These are phyloP conservation scores for Leccinum longicurvipes DNA, from an alignment of 768 basidiomycete species.

Conservation along the genomic window DNA sequence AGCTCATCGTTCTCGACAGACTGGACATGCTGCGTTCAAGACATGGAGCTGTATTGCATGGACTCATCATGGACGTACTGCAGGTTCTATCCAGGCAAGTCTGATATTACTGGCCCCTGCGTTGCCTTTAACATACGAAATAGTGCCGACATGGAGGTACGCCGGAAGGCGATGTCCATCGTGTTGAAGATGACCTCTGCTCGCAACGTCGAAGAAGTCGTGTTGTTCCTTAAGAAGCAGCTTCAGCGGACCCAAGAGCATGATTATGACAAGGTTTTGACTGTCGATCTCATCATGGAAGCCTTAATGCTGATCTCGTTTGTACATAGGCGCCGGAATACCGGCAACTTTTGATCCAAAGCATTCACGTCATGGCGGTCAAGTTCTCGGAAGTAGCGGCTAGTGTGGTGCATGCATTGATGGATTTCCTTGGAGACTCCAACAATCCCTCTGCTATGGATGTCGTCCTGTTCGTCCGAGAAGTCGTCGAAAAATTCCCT, in stretches of 20 bases:
- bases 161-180: constrained; percentile 85
- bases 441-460: constrained; percentile 95
- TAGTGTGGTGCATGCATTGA: constrained; percentile 87
- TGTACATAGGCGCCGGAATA: constrained; percentile 79
- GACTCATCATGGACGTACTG: constrained; percentile 92
- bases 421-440: constrained; percentile 93
- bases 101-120: not conserved
- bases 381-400: constrained; percentile 96
- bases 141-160: constrained; percentile 95
- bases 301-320: not conserved
- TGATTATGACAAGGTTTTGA: constrained; percentile 82
- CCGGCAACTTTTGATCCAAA: constrained; percentile 93
- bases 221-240: constrained; percentile 95
- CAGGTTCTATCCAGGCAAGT: constrained; percentile 79
- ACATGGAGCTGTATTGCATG: constrained; percentile 86
- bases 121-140: not conserved
- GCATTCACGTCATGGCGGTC: constrained; percentile 94
- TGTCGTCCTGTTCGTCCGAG: constrained; percentile 85
- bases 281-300: not conserved
- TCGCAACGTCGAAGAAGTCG: constrained; percentile 95
- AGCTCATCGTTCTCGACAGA: constrained; percentile 93
- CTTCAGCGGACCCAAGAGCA: constrained; percentile 89
- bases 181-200: constrained; percentile 91
- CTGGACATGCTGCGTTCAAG: constrained; percentile 77
- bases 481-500: constrained; percentile 98